Evolutionary conservation across 2,329 filamentous ascomycete species (phyloP).

Genomic region (Paraphoma sp.): DNA sequence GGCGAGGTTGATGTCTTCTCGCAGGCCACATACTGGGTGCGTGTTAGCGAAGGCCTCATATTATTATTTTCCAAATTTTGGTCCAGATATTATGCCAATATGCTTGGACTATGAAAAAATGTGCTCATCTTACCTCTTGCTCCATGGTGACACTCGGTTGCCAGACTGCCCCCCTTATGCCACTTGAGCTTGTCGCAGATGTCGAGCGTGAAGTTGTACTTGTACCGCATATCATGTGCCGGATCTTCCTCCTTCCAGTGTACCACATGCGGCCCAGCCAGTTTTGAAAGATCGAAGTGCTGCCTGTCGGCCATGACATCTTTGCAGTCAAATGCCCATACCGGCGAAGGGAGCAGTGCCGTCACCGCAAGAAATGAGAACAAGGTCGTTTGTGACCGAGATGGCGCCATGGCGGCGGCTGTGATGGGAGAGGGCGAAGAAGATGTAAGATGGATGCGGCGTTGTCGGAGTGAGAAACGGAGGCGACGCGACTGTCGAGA

Average conservation of each 20-base stretch:
- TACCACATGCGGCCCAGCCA: constrained; percentile 73
- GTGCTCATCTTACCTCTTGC: constrained; percentile 55
- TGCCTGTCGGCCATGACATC: constrained; percentile 65
- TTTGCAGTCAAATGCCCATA: constrained; percentile 64
- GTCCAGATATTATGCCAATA: too few relatives aligned
- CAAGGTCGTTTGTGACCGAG: constrained; percentile 28
- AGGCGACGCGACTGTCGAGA: not conserved
- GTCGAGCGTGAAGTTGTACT: constrained; percentile 83
- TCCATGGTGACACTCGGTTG: constrained; percentile 69
- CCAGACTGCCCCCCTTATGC: constrained; percentile 59
- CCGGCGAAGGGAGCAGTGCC: constrained; percentile 33
- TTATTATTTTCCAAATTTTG: too few relatives aligned
- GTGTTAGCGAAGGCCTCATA: not conserved
- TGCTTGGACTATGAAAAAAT: too few relatives aligned
- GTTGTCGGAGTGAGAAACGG: not conserved
- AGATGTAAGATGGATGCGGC: constrained; percentile 3
- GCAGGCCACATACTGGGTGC: constrained; percentile 72
- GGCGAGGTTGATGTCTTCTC: constrained; percentile 60
- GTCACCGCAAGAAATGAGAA: constrained; percentile 31
- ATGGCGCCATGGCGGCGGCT: constrained; percentile 35
- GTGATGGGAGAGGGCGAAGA: constrained; percentile 10
- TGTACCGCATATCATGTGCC: constrained; percentile 61
- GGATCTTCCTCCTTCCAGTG: constrained; percentile 57
- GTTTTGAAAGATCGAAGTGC: constrained; percentile 68
- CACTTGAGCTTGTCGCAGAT: constrained; percentile 73